A percentile compares a stretch with the other conserved stretches of the same genome.
Conservation (phyloP, 306 rosid genomes). For the Vachellia collinsii region DNA sequence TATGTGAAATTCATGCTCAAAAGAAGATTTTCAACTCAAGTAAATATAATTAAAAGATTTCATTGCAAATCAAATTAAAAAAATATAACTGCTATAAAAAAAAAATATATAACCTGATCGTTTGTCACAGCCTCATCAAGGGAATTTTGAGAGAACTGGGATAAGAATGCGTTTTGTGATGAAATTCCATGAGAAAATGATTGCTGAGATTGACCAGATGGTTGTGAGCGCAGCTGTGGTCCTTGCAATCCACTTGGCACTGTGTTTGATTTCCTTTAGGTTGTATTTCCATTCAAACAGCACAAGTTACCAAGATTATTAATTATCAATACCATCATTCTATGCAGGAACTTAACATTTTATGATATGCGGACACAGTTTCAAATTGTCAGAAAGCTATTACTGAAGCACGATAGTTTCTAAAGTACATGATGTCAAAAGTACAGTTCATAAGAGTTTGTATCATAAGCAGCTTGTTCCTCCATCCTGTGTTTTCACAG, state of each 20-base stretch:
- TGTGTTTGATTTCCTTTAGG: conserved; percentile 57
- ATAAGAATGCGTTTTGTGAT: conserved; percentile 75
- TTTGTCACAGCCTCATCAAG: conserved; percentile 65
- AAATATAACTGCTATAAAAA: conserved; percentile 35
- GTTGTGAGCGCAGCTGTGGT: conserved; percentile 84
- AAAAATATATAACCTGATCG: conserved; percentile 65
- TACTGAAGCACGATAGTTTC: neutral
- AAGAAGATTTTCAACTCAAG: conserved; percentile 1
- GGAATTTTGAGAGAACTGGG: conserved; percentile 89
- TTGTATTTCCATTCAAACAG: conserved; percentile 28
- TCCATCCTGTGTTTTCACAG: conserved; percentile 28
- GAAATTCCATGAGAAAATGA: conserved; percentile 86
- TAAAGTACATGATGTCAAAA: neutral
- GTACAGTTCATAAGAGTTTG: neutral
- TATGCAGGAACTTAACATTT: neutral
- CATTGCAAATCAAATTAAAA: neutral
- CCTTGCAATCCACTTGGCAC: conserved; percentile 63
- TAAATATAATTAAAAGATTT: neutral
- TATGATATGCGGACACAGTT: conserved; percentile 5
- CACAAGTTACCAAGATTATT: neutral
- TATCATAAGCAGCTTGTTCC: conserved; percentile 5
- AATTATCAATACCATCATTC: conserved; percentile 7
- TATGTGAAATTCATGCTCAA: neutral
- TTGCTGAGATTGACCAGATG: conserved; percentile 61
- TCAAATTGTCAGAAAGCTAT: neutral